A percentile compares a stretch with the other conserved stretches of the same genome.
Evolutionary conservation across 371 early-diverging fungal species (phyloP).

Genomic region (Dinochytrium kinnereticum): DNA sequence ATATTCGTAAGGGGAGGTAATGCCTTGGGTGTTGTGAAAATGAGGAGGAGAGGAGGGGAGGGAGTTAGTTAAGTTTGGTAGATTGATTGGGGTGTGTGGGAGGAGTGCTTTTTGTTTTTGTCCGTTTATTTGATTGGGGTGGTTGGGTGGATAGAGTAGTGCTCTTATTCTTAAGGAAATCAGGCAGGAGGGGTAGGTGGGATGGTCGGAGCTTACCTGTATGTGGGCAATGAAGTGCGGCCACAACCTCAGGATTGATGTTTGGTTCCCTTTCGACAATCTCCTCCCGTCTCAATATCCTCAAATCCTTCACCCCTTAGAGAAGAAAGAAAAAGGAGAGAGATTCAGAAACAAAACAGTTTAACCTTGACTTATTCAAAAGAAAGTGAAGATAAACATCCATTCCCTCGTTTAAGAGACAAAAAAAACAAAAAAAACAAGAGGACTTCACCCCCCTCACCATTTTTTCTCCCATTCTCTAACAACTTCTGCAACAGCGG

Average conservation of each 20-base stretch:
- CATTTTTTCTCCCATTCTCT: conserved; percentile 49
- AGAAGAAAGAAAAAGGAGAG: not conserved
- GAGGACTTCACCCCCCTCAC: conserved; percentile 3
- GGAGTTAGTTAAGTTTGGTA: conserved; percentile 31
- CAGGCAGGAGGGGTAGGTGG: not conserved
- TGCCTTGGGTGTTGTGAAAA: conserved; percentile 18
- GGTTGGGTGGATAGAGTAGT: no score
- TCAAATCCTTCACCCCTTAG: conserved; percentile 29
- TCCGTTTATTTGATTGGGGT: no score
- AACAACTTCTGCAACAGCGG: conserved; percentile 29
- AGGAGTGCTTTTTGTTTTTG: no score
- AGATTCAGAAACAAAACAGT: no score
- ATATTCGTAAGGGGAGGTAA: conserved; percentile 54
- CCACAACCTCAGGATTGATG: conserved; percentile 37
- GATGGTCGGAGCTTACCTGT: conserved; percentile 6
- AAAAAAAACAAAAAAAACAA: conserved; percentile 4
- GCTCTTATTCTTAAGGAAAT: no score
- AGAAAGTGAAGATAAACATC: no score
- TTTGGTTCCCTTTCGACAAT: conserved; percentile 42
- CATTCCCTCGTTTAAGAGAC: no score
- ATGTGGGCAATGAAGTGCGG: conserved; percentile 46
- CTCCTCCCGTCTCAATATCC: conserved; percentile 41
- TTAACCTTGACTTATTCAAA: no score
- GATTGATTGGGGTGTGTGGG: conserved; percentile 43
- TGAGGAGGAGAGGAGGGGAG: not conserved